Percentiles rank a stretch among this genome's conserved stretches.
phyloP scores from a whole-genome alignment of 2,329 filamentous ascomycete species.

The Colletotrichum falcatum region DNA sequence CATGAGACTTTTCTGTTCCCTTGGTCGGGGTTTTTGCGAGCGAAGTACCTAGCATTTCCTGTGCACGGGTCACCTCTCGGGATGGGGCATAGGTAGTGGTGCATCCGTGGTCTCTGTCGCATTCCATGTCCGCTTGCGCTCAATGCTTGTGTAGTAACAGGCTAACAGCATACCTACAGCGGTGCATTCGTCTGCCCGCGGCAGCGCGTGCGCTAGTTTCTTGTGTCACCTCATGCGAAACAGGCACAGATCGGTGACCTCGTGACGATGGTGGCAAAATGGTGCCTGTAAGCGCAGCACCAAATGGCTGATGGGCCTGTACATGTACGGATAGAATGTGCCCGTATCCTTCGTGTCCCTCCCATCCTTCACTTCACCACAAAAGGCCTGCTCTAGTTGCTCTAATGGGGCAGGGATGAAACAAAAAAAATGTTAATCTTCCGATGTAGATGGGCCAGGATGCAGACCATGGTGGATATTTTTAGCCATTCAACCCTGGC shows the following conservation, averaged over 20 bases:
- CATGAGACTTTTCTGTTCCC: conserved; percentile 2
- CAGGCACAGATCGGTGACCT: conserved; percentile 9
- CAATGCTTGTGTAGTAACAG: conserved; percentile 1
- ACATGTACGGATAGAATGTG: not conserved
- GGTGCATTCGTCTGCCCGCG: conserved; percentile 12
- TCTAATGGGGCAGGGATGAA: conserved; percentile 39
- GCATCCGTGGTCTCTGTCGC: not conserved
- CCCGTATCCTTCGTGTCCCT: not conserved
- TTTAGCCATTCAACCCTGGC: conserved; percentile 37
- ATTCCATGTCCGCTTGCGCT: not conserved
- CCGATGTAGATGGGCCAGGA: conserved; percentile 39
- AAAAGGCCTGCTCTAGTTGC: conserved; percentile 30
- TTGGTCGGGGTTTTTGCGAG: not conserved
- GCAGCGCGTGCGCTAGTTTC: conserved; percentile 21
- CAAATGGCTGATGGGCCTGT: no score
- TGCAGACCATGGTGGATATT: conserved; percentile 39
- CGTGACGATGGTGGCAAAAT: not conserved
- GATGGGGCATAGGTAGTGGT: not conserved
- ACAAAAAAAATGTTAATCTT: conserved; percentile 41
- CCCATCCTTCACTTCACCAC: conserved; percentile 1
- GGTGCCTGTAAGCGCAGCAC: not conserved
- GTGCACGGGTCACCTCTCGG: conserved; percentile 6
- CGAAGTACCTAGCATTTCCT: not conserved
- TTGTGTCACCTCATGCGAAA: conserved; percentile 22
- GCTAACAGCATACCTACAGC: not conserved